These are phyloP conservation scores for Apophysomyces trapeziformis DNA, from an alignment of 371 early-diverging fungal species.

Conservation along the genomic window DNA sequence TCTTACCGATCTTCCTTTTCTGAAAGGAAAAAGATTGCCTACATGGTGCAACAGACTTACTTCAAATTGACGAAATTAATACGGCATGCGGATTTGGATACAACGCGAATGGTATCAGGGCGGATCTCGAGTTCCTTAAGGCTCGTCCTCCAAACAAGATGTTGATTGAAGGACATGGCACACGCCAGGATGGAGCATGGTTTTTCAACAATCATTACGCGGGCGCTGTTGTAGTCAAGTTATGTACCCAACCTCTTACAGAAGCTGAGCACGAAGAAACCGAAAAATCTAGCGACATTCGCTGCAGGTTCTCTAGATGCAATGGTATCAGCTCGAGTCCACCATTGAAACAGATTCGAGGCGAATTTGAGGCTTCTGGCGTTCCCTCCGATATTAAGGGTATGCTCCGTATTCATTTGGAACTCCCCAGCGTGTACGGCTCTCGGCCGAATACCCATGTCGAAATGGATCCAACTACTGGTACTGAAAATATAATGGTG, in stretches of 20 bases:
- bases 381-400: constrained; percentile 8
- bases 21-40: constrained; percentile 18
- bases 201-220: constrained; percentile 17
- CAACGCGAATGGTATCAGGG: neutral
- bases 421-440: neutral
- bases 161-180: constrained; percentile 17
- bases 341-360: neutral
- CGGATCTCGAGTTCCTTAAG: constrained; percentile 24
- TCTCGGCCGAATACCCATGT: neutral
- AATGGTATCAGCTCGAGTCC: neutral
- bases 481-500: constrained; percentile 9
- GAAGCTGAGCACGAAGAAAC: neutral
- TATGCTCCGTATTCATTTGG: constrained; percentile 18
- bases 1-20: constrained; percentile 24
- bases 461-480: neutral
- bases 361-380: constrained; percentile 10
- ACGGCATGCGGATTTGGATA: neutral
- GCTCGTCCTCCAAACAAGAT: constrained; percentile 21
- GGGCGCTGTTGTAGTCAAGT: constrained; percentile 11
- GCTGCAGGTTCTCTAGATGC: neutral
- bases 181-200: constrained; percentile 22
- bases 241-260: neutral
- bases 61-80: constrained; percentile 19
- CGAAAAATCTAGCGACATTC: neutral
- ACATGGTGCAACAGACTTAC: constrained; percentile 14